Percentiles rank a stretch among this genome's conserved stretches.
phyloP scores from a whole-genome alignment of 305 asterid genomes.

The Coffea humblotiana region DNA sequence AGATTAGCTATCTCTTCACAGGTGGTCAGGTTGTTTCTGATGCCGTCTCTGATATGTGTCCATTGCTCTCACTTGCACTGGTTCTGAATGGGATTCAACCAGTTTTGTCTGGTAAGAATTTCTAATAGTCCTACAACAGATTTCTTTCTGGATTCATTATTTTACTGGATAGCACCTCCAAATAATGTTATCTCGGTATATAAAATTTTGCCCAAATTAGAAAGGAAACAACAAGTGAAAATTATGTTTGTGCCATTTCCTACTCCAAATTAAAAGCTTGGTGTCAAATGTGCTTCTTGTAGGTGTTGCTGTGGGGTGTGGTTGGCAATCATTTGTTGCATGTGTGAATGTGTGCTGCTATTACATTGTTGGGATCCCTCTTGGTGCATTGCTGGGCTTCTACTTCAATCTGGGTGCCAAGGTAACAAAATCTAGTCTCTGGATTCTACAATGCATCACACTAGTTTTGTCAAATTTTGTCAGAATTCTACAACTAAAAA shows the following conservation, averaged over 20 bases:
- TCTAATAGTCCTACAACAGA: not conserved
- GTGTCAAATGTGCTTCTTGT: not conserved
- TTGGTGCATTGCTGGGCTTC: conserved; percentile 55
- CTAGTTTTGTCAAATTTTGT: too few relatives aligned
- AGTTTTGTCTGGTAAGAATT: conserved; percentile 32
- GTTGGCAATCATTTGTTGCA: conserved; percentile 81
- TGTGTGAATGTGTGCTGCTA: conserved; percentile 70
- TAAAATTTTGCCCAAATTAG: not conserved
- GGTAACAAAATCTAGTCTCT: conserved; percentile 22
- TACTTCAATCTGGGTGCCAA: conserved; percentile 62
- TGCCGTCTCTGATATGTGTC: conserved; percentile 34
- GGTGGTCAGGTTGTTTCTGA: conserved; percentile 35
- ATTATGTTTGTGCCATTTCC: not conserved
- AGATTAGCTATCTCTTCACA: conserved; percentile 30
- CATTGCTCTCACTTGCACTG: conserved; percentile 27
- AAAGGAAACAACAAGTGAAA: too few relatives aligned
- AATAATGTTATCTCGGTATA: not conserved
- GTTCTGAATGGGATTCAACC: conserved; percentile 35
- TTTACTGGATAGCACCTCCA: not conserved
- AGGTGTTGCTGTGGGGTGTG: conserved; percentile 56
- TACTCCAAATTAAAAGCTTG: not conserved
- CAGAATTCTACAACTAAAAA: not conserved
- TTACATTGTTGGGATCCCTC: conserved; percentile 64
- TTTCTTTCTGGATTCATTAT: not conserved
- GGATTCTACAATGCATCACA: not conserved